Conservation (phyloP, 75 land plant species). For the Chamaecyparis obtusa region DNA sequence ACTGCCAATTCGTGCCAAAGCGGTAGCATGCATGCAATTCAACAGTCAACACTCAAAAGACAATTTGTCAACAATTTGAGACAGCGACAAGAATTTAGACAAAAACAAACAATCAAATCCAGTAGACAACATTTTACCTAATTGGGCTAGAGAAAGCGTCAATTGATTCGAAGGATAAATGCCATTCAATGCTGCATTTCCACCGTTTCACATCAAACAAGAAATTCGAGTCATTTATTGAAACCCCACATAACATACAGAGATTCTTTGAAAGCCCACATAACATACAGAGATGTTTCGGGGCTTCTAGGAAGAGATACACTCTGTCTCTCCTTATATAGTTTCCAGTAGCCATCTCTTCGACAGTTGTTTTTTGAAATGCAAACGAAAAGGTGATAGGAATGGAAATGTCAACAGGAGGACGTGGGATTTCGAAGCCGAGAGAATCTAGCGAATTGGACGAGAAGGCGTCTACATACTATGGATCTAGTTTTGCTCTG, state of each 20-base stretch:
- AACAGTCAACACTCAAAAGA: neutral
- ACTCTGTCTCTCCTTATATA: neutral
- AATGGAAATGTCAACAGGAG: neutral
- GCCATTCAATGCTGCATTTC: neutral
- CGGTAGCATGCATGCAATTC: neutral
- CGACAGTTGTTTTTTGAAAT: neutral
- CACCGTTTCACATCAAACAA: neutral
- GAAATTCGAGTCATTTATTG: neutral
- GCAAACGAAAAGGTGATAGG: neutral
- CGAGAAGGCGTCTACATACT: neutral
- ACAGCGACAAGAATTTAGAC: neutral
- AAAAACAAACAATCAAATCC: neutral
- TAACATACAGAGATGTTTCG: too few relatives aligned
- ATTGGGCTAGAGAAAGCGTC: neutral
- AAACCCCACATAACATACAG: neutral
- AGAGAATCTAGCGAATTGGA: neutral
- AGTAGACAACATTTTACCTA: neutral
- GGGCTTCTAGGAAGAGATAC: neutral
- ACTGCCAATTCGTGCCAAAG: neutral
- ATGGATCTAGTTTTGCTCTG: neutral
- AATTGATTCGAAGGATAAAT: neutral
- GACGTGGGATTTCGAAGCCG: neutral
- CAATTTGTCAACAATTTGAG: neutral
- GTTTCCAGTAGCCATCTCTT: neutral
- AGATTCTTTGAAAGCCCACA: neutral